Evolutionary conservation across 1,139 yeast genomes (phyloP).

Genomic region (Scheffersomyces lignicola): DNA sequence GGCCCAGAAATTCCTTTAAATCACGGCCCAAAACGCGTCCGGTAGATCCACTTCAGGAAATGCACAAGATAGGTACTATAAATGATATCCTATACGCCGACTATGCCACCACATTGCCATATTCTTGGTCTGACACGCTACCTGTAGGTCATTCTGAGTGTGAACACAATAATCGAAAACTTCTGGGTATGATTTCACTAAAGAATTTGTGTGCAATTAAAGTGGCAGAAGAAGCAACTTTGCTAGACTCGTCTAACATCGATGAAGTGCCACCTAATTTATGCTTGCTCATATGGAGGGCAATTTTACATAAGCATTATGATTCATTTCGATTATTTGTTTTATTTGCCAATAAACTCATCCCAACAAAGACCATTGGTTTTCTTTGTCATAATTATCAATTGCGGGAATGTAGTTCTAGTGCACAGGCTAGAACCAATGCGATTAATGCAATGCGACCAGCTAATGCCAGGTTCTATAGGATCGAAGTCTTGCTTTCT

Average conservation of each 20-base stretch:
- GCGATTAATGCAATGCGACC: conserved; percentile 10
- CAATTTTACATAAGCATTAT: conserved; percentile 22
- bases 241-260: conserved; percentile 21
- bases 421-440: conserved; percentile 6
- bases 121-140: conserved; percentile 19
- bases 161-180: neutral
- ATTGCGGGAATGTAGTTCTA: too few relatives aligned
- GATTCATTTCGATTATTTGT: conserved; percentile 33
- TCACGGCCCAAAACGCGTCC: neutral
- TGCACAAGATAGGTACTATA: neutral
- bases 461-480: conserved; percentile 17
- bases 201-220: conserved; percentile 27
- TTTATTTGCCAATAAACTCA: conserved; percentile 28
- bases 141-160: too few relatives aligned
- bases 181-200: conserved; percentile 13
- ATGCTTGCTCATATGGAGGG: conserved; percentile 35
- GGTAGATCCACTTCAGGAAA: neutral
- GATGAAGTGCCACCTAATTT: conserved; percentile 28
- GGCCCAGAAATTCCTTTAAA: conserved; percentile 2
- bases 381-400: too few relatives aligned
- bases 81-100: conserved; percentile 15
- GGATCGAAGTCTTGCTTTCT: conserved; percentile 37
- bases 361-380: too few relatives aligned
- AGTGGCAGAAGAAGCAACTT: conserved; percentile 28
- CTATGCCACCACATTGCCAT: conserved; percentile 14